Base-by-base conservation (phyloP, 2,329 filamentous ascomycete species). In the Colletotrichum tropicale region DNA sequence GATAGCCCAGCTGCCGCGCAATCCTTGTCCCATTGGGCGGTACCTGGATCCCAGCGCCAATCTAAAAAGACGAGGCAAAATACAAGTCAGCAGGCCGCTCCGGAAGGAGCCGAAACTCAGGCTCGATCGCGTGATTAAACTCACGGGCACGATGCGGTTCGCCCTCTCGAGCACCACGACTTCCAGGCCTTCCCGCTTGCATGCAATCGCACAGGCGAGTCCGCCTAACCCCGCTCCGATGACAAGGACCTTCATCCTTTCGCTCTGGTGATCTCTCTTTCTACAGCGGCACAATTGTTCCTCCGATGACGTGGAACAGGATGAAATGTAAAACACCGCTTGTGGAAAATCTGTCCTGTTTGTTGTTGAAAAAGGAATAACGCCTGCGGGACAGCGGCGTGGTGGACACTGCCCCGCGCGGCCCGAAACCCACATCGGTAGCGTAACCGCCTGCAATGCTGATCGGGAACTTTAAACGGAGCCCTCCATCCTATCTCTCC, bases 141-240 rank as follows among this genome's bases (percentile, higher is more conserved):
- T 48, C 21, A 75, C 74, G 21, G 71, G 66, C 24, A 71, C 55
- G 52, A 75, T 61, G 2, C 71, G 38, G 21, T 30, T 70, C 28
- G 71, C 74, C 26, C 71, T 65, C 48, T 76, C 74, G n/a, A 76
- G 74, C n/a, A 76, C 74, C 8, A 71, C 71, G n/a, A 75, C 74
- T 15, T 76, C 74, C 7, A 76, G n/a, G 3, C 71, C 66, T 13
- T 76, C 71, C 32, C 38, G 15, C 5, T 38, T 61, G 26, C 74
- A 76, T 4, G 71, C 70, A 13, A 76, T 76, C 16, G 74, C 74
- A n/a, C 71, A 75, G n/a, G 71, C 72, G 21, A 76, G 74, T 2
- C 74, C 74, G 38, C 74, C 74, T 8, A 76, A 32, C 18, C 74
- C 74, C 13, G 74, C 74, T 5, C 74, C 74, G 15, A 76, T 24